Conservation (phyloP, 2,329 filamentous ascomycete genomes). For the Aschersonia sp. region DNA sequence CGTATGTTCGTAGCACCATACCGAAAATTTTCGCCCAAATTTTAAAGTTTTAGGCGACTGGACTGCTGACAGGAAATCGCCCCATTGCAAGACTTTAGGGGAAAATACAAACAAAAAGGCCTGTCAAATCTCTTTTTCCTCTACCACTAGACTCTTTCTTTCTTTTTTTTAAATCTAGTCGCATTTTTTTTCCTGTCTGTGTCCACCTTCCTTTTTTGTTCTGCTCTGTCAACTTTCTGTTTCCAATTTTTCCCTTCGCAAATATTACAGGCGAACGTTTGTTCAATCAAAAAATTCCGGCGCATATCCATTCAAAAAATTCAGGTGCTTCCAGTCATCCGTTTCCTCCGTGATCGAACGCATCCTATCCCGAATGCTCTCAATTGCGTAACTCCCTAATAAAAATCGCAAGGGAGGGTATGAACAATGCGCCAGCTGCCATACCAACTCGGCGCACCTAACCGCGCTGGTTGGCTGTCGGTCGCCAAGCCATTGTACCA, state of each 20-base stretch:
- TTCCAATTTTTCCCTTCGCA: too few species aligned
- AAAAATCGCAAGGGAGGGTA: slow-evolving; percentile 78
- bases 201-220: not conserved
- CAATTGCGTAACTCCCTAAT: slow-evolving; percentile 88
- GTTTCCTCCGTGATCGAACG: slow-evolving; percentile 89
- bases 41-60: too few species aligned
- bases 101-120: too few species aligned
- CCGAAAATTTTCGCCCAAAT: too few species aligned
- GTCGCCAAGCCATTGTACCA: slow-evolving; percentile 90
- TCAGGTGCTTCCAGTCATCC: slow-evolving; percentile 83
- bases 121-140: too few species aligned
- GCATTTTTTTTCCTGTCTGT: not conserved
- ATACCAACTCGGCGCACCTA: slow-evolving; percentile 84
- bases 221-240: not conserved
- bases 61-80: too few species aligned
- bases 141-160: not conserved
- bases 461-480: slow-evolving; percentile 85
- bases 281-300: not conserved
- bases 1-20: too few species aligned
- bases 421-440: slow-evolving; percentile 90
- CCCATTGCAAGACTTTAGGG: too few species aligned
- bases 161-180: not conserved
- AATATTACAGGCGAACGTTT: too few species aligned
- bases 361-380: slow-evolving; percentile 83
- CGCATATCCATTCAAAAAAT: slow-evolving; percentile 35